Evolutionary conservation across 495 filamentous ascomycete genomes (phyloP), one percentile per base, ranked within the genome.

Genomic region (Lineolata rhizophorae): DNA sequence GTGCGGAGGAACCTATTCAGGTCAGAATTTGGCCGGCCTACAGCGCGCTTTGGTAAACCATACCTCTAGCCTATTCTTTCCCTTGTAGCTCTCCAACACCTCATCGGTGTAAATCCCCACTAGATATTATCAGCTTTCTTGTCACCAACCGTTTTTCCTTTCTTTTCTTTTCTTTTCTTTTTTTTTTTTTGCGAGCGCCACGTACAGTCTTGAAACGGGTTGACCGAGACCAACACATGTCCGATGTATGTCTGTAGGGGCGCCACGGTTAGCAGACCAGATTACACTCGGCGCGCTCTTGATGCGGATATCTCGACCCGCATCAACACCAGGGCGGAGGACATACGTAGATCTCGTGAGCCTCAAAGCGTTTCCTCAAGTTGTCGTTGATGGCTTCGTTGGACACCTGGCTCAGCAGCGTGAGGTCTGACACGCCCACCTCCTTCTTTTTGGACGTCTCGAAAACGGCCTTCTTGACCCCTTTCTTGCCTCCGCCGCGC

Each of bases 371-470:
- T 52, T 92, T 80, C 60, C 92, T 90, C 53, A 99, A 48, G 53
- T 99, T 99, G 35, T 94, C 85, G 55, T 99, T 99, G 60, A 99
- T 99, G 12, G 84, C 83, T 52, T 99, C 90, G 49, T 95, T 93
- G 37, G 83, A 87, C 38, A 99, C 87, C 57, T 95, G 94, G 58
- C 81, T 91, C 44, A 99, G 76, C 38, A 99, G 62, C 3, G 90
- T 99, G 43, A 99, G 64, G 63, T 99, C 90, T 13, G 90, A 93
- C 18, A 99, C 85, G 34, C 90, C 90, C 40, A 95, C 85, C 55
- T 95, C 83, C 68, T 93, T 95, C 71, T 94, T 95, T 67, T 93
- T 94, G 32, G 71, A 77, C 15, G 67, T 82, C 54, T 99, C 90
- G 54, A 85, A 99, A 15, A 73, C 74, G 30, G 90, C 90, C 59